phyloP scores from a whole-genome alignment of 768 basidiomycete species.

The Lactarius indigo region DNA sequence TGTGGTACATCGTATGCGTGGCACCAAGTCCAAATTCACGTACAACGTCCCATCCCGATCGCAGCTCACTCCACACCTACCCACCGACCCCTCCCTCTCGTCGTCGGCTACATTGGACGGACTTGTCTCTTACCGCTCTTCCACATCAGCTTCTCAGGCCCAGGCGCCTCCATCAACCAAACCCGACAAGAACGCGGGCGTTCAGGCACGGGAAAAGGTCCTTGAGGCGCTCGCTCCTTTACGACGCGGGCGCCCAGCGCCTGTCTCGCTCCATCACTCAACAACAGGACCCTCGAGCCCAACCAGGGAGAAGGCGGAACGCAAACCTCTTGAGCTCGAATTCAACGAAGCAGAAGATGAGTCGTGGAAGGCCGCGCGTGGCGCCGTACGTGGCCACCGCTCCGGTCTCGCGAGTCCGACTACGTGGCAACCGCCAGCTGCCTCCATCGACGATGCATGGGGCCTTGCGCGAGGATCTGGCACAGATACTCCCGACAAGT shows the following conservation, averaged over 20 bases:
- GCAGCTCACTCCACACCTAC: constrained; percentile 41
- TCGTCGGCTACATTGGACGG: constrained; percentile 36
- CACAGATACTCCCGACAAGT: constrained; percentile 10
- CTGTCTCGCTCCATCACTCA: constrained; percentile 20
- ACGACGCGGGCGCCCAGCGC: constrained; percentile 62
- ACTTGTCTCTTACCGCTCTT: constrained; percentile 39
- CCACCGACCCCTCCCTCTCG: constrained; percentile 15
- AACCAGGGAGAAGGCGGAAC: constrained; percentile 23
- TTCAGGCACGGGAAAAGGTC: constrained; percentile 72
- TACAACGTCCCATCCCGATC: constrained; percentile 58
- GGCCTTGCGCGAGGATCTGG: constrained; percentile 1
- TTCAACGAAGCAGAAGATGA: constrained; percentile 33
- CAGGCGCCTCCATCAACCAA: constrained; percentile 28
- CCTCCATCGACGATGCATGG: constrained; percentile 23
- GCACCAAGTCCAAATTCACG: constrained; percentile 75
- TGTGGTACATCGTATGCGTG: constrained; percentile 81
- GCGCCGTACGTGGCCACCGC: constrained; percentile 25
- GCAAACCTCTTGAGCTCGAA: constrained; percentile 25
- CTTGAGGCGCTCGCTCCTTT: constrained; percentile 77
- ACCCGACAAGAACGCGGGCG: constrained; percentile 46
- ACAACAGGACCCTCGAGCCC: constrained; percentile 32
- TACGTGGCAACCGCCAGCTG: constrained; percentile 9
- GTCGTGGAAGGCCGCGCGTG: constrained; percentile 24
- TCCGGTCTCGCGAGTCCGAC: constrained; percentile 25
- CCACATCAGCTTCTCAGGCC: constrained; percentile 24